Evolutionary conservation across 371 early-diverging fungal genomes (phyloP).

Genomic region (Mucor plumbeus): DNA sequence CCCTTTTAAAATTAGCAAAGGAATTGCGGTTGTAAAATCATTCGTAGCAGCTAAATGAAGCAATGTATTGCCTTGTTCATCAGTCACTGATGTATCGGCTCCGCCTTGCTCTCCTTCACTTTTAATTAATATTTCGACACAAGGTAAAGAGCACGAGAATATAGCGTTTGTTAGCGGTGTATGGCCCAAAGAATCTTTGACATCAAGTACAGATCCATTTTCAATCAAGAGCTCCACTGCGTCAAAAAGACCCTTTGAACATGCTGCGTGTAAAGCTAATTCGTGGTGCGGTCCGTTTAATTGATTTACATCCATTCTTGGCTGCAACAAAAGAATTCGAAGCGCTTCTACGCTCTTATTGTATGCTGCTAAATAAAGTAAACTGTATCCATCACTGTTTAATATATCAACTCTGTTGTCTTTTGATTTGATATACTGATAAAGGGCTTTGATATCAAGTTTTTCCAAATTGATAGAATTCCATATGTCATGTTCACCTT

Average conservation of each 20-base stretch:
- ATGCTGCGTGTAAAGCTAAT: slow-evolving; percentile 49
- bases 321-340: slow-evolving; percentile 46
- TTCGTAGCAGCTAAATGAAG: slow-evolving; percentile 54
- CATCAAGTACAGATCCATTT: slow-evolving; percentile 51
- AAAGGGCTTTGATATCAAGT: slow-evolving; percentile 48
- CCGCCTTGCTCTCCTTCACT: slow-evolving; percentile 23
- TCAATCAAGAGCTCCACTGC: slow-evolving; percentile 53
- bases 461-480: slow-evolving; percentile 32
- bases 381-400: slow-evolving; percentile 41
- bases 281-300: slow-evolving; percentile 52
- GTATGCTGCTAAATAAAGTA: slow-evolving; percentile 50
- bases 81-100: slow-evolving; percentile 52
- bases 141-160: slow-evolving; percentile 36
- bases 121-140: slow-evolving; percentile 40
- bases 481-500: slow-evolving; percentile 33
- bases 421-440: slow-evolving; percentile 43
- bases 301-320: slow-evolving; percentile 38
- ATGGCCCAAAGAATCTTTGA: slow-evolving; percentile 70
- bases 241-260: slow-evolving; percentile 37
- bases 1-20: slow-evolving; percentile 29
- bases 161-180: slow-evolving; percentile 57
- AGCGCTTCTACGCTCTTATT: slow-evolving; percentile 50
- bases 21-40: slow-evolving; percentile 34
- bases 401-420: slow-evolving; percentile 24
- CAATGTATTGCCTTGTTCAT: slow-evolving; percentile 68